Percentiles rank a stretch among this genome's conserved stretches.
Evolutionary conservation across 768 basidiomycete species (phyloP).

Genomic region (Naganishia vishniacii): DNA sequence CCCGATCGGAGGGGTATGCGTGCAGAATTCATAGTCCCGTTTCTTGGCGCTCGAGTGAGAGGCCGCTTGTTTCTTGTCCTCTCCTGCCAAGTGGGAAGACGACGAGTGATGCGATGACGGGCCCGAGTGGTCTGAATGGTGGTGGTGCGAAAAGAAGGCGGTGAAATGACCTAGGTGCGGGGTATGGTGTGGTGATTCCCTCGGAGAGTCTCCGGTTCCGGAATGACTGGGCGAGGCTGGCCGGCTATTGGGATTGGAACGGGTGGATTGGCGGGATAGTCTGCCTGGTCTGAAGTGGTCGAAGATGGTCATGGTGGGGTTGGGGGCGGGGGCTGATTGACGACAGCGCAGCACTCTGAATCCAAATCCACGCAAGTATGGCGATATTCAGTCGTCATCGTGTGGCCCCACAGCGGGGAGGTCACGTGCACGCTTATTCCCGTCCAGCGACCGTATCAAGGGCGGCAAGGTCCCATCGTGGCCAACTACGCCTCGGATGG

Average conservation of each 20-base stretch:
- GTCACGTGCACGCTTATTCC: no score
- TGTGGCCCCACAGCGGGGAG: no score
- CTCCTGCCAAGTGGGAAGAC: not conserved
- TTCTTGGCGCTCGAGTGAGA: constrained; percentile 17
- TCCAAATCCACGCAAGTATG: no score
- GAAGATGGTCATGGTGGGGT: constrained; percentile 5
- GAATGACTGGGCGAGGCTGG: not conserved
- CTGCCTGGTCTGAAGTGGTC: constrained; percentile 2
- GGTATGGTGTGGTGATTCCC: not conserved
- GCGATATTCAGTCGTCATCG: no score
- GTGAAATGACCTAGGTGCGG: constrained; percentile 2
- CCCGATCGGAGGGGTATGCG: constrained; percentile 15
- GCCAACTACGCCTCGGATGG: no score
- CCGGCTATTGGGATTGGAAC: not conserved
- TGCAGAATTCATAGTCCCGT: constrained; percentile 24
- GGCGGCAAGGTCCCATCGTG: no score
- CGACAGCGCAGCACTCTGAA: no score
- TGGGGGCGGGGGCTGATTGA: not conserved
- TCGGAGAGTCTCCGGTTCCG: not conserved
- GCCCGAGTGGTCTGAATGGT: no score
- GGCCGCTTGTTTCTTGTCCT: no score
- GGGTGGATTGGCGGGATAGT: constrained; percentile 3
- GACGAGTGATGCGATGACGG: no score
- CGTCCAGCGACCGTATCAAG: no score
- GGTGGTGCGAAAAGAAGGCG: not conserved